Conservation (phyloP, 495 filamentous ascomycete genomes). For the Aspergillus sclerotiicarbonarius region DNA sequence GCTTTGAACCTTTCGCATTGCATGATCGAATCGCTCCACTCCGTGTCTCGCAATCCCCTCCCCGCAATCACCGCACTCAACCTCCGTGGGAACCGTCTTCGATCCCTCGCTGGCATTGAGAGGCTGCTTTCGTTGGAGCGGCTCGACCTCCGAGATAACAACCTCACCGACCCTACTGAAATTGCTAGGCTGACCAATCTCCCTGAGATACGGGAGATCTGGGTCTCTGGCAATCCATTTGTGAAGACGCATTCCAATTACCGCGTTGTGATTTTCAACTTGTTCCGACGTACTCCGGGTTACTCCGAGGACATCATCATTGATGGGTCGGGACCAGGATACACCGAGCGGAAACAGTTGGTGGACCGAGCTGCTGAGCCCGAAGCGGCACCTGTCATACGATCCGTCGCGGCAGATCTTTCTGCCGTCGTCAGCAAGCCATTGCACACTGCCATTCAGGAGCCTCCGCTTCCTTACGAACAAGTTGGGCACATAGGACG, state of each 20-base stretch:
- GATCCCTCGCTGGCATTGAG: constrained; percentile 88
- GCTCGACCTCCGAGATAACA: constrained; percentile 89
- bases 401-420: constrained; percentile 55
- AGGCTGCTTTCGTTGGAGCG: constrained; percentile 82
- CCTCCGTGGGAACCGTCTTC: constrained; percentile 82
- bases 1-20: constrained; percentile 91
- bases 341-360: constrained; percentile 78
- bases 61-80: constrained; percentile 94
- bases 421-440: constrained; percentile 63
- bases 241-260: constrained; percentile 82
- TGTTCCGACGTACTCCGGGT: constrained; percentile 90
- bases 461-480: background rate
- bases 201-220: constrained; percentile 89
- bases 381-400: constrained; percentile 71
- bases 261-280: constrained; percentile 88
- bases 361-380: constrained; percentile 78
- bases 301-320: constrained; percentile 88
- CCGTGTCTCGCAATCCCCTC: constrained; percentile 78
- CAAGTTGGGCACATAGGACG: constrained; percentile 6
- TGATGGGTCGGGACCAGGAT: constrained; percentile 76
- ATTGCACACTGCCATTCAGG: constrained; percentile 16
- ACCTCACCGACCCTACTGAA: constrained; percentile 84
- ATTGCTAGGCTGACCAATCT: constrained; percentile 85
- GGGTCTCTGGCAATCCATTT: constrained; percentile 87
- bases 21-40: constrained; percentile 96